phyloP scores from a whole-genome alignment of 495 filamentous ascomycete species.

The Tuber indicum region DNA sequence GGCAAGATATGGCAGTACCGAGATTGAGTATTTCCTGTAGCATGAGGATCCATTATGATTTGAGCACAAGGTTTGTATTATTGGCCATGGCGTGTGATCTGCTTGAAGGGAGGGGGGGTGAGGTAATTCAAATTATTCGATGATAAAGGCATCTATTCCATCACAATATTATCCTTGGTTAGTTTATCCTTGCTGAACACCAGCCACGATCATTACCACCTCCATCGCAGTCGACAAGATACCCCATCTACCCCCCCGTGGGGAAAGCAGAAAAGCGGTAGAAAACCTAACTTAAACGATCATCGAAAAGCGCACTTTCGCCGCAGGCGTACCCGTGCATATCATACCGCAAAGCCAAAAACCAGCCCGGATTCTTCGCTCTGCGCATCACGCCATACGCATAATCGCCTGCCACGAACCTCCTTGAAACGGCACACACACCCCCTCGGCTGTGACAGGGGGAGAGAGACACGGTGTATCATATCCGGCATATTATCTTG shows the following conservation, averaged over 20 bases:
- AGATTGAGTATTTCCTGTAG: background rate
- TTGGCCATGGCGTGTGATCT: background rate
- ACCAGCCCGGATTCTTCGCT: background rate
- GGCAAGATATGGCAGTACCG: background rate
- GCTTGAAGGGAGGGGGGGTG: no score
- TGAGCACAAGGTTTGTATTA: background rate
- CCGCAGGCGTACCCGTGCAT: background rate
- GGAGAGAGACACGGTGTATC: background rate
- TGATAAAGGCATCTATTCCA: background rate
- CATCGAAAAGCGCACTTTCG: background rate
- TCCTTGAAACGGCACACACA: background rate
- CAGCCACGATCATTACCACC: background rate
- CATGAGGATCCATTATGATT: background rate
- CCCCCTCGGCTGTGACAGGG: background rate
- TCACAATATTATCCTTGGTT: background rate
- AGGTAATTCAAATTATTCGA: background rate
- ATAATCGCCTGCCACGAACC: background rate
- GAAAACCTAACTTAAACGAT: conserved; percentile 1
- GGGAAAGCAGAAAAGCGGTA: background rate
- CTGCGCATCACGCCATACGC: background rate
- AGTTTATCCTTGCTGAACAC: background rate
- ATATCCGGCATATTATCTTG: background rate
- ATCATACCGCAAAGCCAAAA: background rate
- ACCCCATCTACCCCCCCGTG: background rate
- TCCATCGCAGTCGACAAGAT: background rate